Evolutionary conservation across 2,329 filamentous ascomycete species (phyloP).

Genomic region (Fusarium gaditjirri): DNA sequence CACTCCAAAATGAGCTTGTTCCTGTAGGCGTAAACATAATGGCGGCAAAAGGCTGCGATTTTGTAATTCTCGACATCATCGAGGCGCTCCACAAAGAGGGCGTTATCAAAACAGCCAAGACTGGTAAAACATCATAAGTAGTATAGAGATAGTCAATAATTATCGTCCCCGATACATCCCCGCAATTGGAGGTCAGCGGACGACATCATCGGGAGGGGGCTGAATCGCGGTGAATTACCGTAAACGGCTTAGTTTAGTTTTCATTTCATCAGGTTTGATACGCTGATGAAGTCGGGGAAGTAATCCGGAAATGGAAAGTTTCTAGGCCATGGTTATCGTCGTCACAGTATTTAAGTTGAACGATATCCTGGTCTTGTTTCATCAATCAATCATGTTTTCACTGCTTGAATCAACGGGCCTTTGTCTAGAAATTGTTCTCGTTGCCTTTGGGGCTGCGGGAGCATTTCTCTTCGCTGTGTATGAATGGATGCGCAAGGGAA

Average conservation of each 20-base stretch:
- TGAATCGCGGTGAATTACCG: background rate
- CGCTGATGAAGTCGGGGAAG: background rate
- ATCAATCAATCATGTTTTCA: background rate
- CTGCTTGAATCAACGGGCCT: background rate
- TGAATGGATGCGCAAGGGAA: background rate
- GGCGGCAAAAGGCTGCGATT: slow-evolving; percentile 17
- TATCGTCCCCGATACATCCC: fast-evolving
- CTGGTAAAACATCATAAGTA: background rate
- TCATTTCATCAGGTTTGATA: background rate
- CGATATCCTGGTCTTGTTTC: fast-evolving
- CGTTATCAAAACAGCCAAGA: slow-evolving; percentile 1
- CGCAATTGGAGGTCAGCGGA: background rate
- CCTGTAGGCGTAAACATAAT: slow-evolving; percentile 5
- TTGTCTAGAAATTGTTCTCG: background rate
- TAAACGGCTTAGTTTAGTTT: background rate
- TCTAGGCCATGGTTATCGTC: slow-evolving; percentile 1
- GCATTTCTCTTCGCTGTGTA: background rate
- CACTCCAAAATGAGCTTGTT: background rate
- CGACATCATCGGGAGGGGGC: background rate
- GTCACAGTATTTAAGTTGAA: background rate
- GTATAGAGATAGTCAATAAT: background rate
- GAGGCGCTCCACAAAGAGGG: slow-evolving; percentile 6
- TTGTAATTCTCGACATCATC: slow-evolving; percentile 16
- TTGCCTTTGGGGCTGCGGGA: background rate
- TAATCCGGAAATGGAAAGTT: slow-evolving; percentile 2